Evolutionary conservation across 371 early-diverging fungal species (phyloP), one percentile per base, ranked within the genome.

Genomic region (Mortierella sp.): DNA sequence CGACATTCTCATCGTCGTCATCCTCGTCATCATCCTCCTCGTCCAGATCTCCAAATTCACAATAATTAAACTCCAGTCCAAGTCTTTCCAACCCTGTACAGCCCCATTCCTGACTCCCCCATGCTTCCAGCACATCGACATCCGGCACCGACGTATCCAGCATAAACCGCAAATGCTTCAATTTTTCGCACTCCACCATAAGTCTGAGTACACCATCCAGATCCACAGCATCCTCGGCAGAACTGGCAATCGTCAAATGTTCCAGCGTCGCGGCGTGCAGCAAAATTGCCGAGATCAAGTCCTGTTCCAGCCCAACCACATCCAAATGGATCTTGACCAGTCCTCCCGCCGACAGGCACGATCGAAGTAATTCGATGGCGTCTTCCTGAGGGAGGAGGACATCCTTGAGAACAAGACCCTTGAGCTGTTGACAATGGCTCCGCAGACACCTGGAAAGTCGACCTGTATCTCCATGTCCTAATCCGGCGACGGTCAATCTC

Each of bases 351-450:
- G 64, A 6, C 2, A 64, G 24, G 34, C 67, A 67, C 2, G 67
- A 67, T 37, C 37, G 43, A 2, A 67, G 21, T 24, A 67, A 34
- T 4, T 67, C 24, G 24, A 67, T 67, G 40, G 67, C 67, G 40
- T 67, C 67, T 10, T 67, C 67, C n/a, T 67, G 67, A 3, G 67
- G 67, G 24, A 67, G 40, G 9, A 67, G 43, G 11, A 67, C 67
- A 8, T 67, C 67, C 67, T 67, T 67, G 67, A 67, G 67, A 21
- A 67, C 67, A 21, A 67, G 43, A 9, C 24, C 24, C 34, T 9
- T 67, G 2, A 67, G 67, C 9, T 67, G 21, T 24, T 67, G 67
- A 10, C 67, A 67, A 6, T 67, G 67, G 37, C 21, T 37, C 11
- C 67, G 67, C 67, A 67, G 24, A 34, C 67, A 67, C 10, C 24